Base-by-base conservation (phyloP, 2,329 filamentous ascomycete genomes). In the Zasmidium cellare region DNA sequence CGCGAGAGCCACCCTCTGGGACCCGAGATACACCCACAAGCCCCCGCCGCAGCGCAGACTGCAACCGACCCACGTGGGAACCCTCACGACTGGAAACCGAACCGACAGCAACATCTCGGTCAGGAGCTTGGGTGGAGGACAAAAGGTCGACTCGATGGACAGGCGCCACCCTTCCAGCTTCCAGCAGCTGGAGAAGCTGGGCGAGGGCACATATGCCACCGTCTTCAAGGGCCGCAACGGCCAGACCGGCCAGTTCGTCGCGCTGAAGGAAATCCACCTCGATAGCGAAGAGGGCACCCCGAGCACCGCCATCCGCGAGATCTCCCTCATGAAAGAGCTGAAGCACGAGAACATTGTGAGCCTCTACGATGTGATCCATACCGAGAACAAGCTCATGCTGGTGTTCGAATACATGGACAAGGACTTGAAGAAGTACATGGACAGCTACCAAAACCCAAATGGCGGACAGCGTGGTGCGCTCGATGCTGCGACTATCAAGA, bases 361-460 rank as follows among this genome's bases (percentile, higher is more conserved):
- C 58, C 87, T 99, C 3, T 91, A 97, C 82, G 94, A 99, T 82
- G 94, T 99, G 56, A 97, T 99, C 70, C 94, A 99, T 77, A 99
- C 94, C 58, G 94, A 99, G 80, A 99, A 97, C 79, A 99, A 99
- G 76, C 86, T 99, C 57, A 99, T 99, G 94, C 87, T 99, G 44
- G 94, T 99, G 9, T 99, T 99, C 69, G 94, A 99, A 76, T 96
- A 88, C 77, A 97, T 99, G 93, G 94, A 99, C 77, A 92, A 92
- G 73, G 94, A 99, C 72, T 80, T 99, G 11, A 99, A 99, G 81
- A 91, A 96, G 73, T 97, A 97, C 77, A 99, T 99, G 94, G 94
- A 99, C 74, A 68, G 62, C 57, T 71, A 72, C 59, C 54, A 60
- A 38, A 65, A 59, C 20, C 67, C 67, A 9, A 90, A 88, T 6